Evolutionary conservation across 331 rosid species (phyloP), one percentile per base, ranked within the genome.

Genomic region (Arachis monticola): DNA sequence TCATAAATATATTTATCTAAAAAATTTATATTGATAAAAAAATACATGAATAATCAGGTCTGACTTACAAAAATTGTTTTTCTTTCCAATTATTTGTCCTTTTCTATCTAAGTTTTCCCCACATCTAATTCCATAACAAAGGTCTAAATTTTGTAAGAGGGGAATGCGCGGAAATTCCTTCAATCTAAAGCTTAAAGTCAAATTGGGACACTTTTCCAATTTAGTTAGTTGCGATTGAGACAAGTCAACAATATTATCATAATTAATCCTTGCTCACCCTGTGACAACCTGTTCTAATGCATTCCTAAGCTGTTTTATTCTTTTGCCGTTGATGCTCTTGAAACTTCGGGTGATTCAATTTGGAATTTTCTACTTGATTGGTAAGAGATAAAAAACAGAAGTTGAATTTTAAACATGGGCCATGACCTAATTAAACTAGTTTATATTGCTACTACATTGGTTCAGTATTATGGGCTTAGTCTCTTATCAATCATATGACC

Each of bases 211-310:
- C 44, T 69, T 64, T 59, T 45, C 69, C 45, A 53, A 59, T 8
- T 41, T 41, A 50, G 70, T 47, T 47, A 59, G 71, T 66, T 46
- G 71, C 51, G 46, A 71, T 14, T 31, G 57, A 41, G 44, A 68
- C 70, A 77, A 73, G 80, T 77, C 80, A 72, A 73, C 61, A 64
- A 55, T 77, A 77, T 77, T 77, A 72, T 77, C 47, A 38, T 32
- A 63, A 60, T 40, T 30, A 63, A 53, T 30, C 35, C 32, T 66
- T 45, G 32, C 64, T 22, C 48, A 3, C 60, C 50, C 11, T 65
- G 35, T 72, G 85, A 72, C 85, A 77, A 60, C 85, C 82, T 82
- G 82, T 60, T 17, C 14, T 67, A 12, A 11, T 60, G 74, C 70
- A 67, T 60, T 56, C 7, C 1, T 1, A 65, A 81, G 72, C 57